phyloP scores from a whole-genome alignment of 495 filamentous ascomycete species.

The Penicillium coffeae region DNA sequence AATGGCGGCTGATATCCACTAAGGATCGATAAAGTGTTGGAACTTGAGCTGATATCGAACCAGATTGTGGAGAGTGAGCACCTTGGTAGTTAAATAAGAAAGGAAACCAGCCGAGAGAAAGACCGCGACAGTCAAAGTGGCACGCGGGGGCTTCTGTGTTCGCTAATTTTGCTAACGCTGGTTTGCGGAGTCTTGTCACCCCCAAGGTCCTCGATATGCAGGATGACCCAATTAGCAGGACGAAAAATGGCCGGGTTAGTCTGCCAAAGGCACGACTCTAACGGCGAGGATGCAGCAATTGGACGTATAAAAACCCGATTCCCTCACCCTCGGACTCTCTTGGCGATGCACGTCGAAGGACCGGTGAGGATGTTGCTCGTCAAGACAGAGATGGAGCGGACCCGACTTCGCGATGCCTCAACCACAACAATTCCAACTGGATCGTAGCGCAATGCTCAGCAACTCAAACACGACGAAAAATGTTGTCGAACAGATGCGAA shows the following conservation, averaged over 20 bases:
- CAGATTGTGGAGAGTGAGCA: conserved; percentile 6
- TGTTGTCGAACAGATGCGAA: not conserved
- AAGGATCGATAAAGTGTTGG: not conserved
- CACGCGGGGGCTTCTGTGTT: conserved; percentile 8
- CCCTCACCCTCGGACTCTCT: not conserved
- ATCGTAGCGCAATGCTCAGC: not conserved
- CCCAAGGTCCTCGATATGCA: conserved; percentile 28
- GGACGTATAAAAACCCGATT: conserved; percentile 1
- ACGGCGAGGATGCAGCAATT: conserved; percentile 1
- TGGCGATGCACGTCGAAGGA: conserved; percentile 4
- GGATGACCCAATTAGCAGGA: conserved; percentile 12
- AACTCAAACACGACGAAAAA: not conserved
- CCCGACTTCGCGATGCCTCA: no score
- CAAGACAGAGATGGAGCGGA: not conserved
- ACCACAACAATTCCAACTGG: not conserved
- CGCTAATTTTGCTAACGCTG: conserved; percentile 8
- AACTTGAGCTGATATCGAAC: not conserved
- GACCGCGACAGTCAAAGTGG: conserved; percentile 5
- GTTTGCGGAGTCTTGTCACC: conserved; percentile 14
- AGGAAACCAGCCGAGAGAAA: not conserved
- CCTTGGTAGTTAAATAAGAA: conserved; percentile 13
- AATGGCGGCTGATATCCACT: not conserved
- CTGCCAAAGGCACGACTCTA: conserved; percentile 13
- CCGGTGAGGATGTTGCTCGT: not conserved
- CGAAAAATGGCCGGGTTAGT: conserved; percentile 13